These are phyloP conservation scores for Cladosporium sp. DNA, from an alignment of 2,329 filamentous ascomycete species.

Conservation along the genomic window DNA sequence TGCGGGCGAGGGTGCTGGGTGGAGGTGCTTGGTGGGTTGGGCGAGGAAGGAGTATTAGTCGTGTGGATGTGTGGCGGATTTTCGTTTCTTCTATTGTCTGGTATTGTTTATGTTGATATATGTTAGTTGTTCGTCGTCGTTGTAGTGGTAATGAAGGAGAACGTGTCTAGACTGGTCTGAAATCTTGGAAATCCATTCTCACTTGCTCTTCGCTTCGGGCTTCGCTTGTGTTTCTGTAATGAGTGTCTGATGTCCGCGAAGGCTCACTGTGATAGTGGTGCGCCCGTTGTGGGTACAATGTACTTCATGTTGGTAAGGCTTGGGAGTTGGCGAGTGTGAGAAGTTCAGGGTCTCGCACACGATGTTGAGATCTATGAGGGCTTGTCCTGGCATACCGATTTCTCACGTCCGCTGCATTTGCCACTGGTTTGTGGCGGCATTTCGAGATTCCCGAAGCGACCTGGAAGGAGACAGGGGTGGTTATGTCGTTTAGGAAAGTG, in stretches of 20 bases:
- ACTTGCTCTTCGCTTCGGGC: background rate
- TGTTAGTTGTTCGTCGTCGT: background rate
- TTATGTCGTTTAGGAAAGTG: too few relatives aligned
- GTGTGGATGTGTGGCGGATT: background rate
- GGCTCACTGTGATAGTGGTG: background rate
- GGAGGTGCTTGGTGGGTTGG: constrained; percentile 62
- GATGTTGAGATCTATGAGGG: too few relatives aligned
- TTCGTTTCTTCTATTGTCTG: background rate
- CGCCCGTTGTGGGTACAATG: background rate
- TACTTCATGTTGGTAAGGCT: background rate
- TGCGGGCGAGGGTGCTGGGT: constrained; percentile 47
- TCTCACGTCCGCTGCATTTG: too few relatives aligned
- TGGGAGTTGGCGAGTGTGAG: background rate
- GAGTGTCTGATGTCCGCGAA: background rate
- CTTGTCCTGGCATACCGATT: too few relatives aligned
- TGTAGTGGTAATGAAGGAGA: background rate
- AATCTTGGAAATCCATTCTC: background rate
- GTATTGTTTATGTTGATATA: background rate
- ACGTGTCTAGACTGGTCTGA: background rate
- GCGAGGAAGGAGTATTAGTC: constrained; percentile 49
- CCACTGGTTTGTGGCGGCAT: too few relatives aligned
- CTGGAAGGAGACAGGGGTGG: too few relatives aligned
- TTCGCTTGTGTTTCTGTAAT: background rate
- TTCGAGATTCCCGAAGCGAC: too few relatives aligned
- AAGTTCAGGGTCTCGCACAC: too few relatives aligned